phyloP scores from a whole-genome alignment of 1,139 yeast species.

The Nakaseomyces uthaithaninus region DNA sequence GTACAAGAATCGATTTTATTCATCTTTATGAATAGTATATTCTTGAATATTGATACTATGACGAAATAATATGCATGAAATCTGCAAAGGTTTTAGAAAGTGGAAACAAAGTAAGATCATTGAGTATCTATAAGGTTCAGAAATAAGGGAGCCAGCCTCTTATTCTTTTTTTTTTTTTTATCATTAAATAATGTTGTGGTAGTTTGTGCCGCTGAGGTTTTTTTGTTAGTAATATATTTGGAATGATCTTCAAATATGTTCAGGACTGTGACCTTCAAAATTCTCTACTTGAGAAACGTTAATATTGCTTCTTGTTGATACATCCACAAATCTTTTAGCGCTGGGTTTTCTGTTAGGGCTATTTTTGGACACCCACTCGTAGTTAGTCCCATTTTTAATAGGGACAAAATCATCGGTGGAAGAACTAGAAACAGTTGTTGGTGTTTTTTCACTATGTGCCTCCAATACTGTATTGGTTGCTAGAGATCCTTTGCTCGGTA shows the following conservation, averaged over 20 bases:
- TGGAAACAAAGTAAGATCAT: not conserved
- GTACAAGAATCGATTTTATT: not conserved
- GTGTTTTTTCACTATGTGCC: slow-evolving; percentile 8
- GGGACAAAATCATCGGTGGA: slow-evolving; percentile 29
- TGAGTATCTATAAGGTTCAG: not conserved
- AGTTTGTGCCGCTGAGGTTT: not conserved
- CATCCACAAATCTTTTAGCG: slow-evolving; percentile 24
- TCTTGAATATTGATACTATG: not conserved
- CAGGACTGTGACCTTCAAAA: slow-evolving; percentile 29
- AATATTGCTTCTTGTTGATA: slow-evolving; percentile 22
- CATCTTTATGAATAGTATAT: too few species aligned
- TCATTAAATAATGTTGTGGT: not conserved
- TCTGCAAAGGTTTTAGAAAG: not conserved
- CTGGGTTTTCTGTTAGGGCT: slow-evolving; percentile 25
- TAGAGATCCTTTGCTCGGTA: not conserved
- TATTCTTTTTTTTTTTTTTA: not conserved
- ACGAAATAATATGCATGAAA: not conserved
- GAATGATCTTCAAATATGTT: slow-evolving; percentile 9
- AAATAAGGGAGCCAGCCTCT: slow-evolving; percentile 3
- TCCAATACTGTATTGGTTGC: slow-evolving; percentile 4
- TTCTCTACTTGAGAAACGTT: slow-evolving; percentile 23
- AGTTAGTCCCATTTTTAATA: slow-evolving; percentile 24
- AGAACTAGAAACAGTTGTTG: slow-evolving; percentile 17
- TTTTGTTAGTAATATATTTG: not conserved
- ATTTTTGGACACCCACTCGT: slow-evolving; percentile 23